Base-by-base conservation (phyloP, 2,329 filamentous ascomycete genomes). In the Chrysosporium keratinophilum region DNA sequence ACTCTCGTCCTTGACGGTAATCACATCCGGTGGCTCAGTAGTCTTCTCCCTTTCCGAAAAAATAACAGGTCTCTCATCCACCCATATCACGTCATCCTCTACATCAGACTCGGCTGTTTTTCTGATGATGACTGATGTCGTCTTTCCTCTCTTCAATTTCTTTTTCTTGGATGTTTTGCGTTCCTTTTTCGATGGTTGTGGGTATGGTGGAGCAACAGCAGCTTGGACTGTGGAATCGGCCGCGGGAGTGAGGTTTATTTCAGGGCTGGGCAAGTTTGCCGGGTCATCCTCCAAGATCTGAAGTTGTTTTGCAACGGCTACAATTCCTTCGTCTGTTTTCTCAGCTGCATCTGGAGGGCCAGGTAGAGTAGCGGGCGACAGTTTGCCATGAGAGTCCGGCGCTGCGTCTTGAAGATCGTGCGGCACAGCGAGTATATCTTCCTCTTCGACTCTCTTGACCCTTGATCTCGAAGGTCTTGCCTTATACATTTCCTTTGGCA, bases 81-180 rank as follows among this genome's bases (percentile, higher is more conserved):
- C 53, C 69, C 70, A 73, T 34, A 72, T 67, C 19, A 73, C 68
- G 50, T 73, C 70, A 34, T 67, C 66, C 45, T 72, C 69, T n/a
- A 65, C 57, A 45, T 64, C 66, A 4, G 64, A 56, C 31, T 65
- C 59, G 34, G 59, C 57, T 3, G 62, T 57, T 41, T 66, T 69
- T 15, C 63, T 62, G 2, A 66, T 55, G 1, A 65, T 62, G 17
- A 64, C 61, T 4, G 69, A 70, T 0, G 65, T 69, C 4, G 69
- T 70, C 55, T 74, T 74, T 37, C 69, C 67, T 55, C 74, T 68
- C 60, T 73, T 77, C 17, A 67, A 50, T 49, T 71, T 73, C 58
- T 65, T 72, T 68, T 70, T 77, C 64, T 57, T 72, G 55, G 58
- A 17, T 66, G 61, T 1, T 60, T n/a, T 23, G 62, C 65, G 43